A percentile compares a stretch with the other conserved stretches of the same genome.
Conservation (phyloP, 208 protist species). For the Wallacemonas collosoma region DNA sequence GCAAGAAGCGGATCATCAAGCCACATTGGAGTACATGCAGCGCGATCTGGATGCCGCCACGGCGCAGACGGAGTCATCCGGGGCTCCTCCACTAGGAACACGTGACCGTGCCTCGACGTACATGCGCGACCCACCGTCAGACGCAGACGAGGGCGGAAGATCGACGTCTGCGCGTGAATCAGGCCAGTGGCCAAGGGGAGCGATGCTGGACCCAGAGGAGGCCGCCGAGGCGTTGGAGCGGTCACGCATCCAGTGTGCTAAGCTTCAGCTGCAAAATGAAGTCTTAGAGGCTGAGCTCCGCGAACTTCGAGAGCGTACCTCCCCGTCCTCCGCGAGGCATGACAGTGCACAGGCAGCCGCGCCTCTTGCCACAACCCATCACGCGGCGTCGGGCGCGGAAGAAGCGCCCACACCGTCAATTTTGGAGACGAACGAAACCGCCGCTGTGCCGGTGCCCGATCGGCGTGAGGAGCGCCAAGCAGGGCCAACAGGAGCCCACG, state of each 20-base stretch:
- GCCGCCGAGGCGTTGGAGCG: background rate
- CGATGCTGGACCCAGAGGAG: background rate
- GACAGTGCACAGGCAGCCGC: background rate
- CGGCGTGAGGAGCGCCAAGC: too few relatives aligned
- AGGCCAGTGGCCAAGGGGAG: background rate
- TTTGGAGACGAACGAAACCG: too few relatives aligned
- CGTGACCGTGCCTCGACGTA: background rate
- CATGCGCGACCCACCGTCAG: too few relatives aligned
- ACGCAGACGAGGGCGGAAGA: too few relatives aligned
- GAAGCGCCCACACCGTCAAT: too few relatives aligned
- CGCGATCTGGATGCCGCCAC: background rate
- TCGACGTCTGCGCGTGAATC: too few relatives aligned
- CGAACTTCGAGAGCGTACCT: background rate
- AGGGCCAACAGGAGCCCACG: too few relatives aligned
- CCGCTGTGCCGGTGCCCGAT: too few relatives aligned
- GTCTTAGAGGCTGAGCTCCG: constrained; percentile 20
- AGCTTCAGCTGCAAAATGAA: constrained; percentile 18
- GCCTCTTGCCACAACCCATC: background rate
- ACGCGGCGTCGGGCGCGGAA: too few relatives aligned
- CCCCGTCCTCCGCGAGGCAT: background rate
- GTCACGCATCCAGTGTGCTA: background rate
- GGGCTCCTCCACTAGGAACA: background rate
- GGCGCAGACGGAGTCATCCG: background rate
- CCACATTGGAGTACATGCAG: background rate
- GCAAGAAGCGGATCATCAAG: constrained; percentile 16